Conservation (phyloP, 352 stramenopile genomes). For the Pythium dissimile region DNA sequence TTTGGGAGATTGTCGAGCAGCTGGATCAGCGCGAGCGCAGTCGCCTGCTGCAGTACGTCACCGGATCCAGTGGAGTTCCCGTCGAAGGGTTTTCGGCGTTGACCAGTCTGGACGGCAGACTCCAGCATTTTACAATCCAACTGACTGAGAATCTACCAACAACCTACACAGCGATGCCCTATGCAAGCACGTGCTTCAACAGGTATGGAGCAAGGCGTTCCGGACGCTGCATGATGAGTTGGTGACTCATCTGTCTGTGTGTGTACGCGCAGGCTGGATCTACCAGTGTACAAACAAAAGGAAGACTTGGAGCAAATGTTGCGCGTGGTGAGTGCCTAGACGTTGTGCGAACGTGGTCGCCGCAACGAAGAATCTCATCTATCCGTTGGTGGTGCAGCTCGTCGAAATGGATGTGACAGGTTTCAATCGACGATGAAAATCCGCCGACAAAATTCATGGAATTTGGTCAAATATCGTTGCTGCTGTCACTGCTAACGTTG, state of each 20-base stretch:
- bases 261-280: slow-evolving; percentile 45
- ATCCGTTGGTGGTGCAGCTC: slow-evolving; percentile 27
- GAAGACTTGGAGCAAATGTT: slow-evolving; percentile 92
- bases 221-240: neutral
- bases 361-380: neutral
- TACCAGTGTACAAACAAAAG: slow-evolving; percentile 78
- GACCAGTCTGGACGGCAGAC: slow-evolving; percentile 70
- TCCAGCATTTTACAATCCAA: slow-evolving; percentile 76
- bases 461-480: neutral
- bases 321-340: slow-evolving; percentile 65
- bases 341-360: neutral
- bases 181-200: slow-evolving; percentile 83
- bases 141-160: slow-evolving; percentile 39
- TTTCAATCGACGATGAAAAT: slow-evolving; percentile 66
- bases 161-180: slow-evolving; percentile 55
- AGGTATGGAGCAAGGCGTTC: slow-evolving; percentile 25
- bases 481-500: neutral
- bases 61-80: slow-evolving; percentile 73
- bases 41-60: slow-evolving; percentile 81
- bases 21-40: slow-evolving; percentile 60
- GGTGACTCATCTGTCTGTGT: neutral
- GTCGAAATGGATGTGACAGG: slow-evolving; percentile 75
- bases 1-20: slow-evolving; percentile 70
- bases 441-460: too few relatives aligned
- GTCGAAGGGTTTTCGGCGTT: slow-evolving; percentile 79